Conservation (phyloP, 768 basidiomycete species). For the Russula vinacea region DNA sequence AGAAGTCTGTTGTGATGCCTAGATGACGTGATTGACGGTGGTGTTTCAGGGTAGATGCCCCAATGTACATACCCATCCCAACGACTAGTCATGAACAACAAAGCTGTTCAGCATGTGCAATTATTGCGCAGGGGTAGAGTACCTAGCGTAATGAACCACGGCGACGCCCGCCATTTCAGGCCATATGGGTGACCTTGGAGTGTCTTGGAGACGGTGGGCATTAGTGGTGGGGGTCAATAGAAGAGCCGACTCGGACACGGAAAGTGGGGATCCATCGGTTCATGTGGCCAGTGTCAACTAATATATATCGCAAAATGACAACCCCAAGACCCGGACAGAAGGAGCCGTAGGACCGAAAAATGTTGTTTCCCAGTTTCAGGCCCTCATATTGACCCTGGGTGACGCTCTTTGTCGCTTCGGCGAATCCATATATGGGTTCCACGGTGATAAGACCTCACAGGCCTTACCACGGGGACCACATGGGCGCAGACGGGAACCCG, state of each 20-base stretch:
- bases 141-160: conserved; percentile 53
- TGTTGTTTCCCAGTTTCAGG: background rate
- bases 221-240: background rate
- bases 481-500: no score
- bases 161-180: conserved; percentile 55
- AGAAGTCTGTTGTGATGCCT: conserved; percentile 39
- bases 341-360: background rate
- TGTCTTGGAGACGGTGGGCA: conserved; percentile 1
- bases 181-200: conserved; percentile 39
- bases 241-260: background rate
- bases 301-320: background rate
- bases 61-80: conserved; percentile 37
- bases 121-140: background rate
- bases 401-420: no score
- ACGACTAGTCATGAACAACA: conserved; percentile 39
- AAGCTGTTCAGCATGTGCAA: background rate
- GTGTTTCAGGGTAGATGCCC: conserved; percentile 33
- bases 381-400: background rate
- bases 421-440: no score
- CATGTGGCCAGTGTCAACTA: background rate
- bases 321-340: background rate
- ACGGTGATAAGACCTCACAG: no score
- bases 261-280: background rate
- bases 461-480: no score
- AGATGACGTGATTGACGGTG: background rate